phyloP scores from a whole-genome alignment of 345 rosid genomes.

The Eucalyptus camaldulensis region DNA sequence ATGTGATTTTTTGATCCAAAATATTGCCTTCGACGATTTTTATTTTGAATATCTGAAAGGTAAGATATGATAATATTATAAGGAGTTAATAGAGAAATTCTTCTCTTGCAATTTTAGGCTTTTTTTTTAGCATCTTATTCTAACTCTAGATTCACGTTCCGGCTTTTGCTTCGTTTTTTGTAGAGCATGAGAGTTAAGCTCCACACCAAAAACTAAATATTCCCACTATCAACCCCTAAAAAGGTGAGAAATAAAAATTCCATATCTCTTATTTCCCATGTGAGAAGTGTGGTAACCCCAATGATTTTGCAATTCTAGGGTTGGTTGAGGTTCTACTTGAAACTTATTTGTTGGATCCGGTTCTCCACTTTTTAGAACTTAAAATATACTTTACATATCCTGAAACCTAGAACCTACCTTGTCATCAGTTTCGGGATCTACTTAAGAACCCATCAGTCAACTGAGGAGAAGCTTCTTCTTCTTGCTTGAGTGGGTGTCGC shows the following conservation, averaged over 20 bases:
- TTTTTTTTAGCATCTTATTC: rapidly evolving
- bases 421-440: rapidly evolving
- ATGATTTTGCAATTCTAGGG: too few relatives aligned
- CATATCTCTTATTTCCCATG: rapidly evolving
- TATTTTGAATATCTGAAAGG: neutral
- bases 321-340: rapidly evolving
- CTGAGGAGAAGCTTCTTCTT: too few relatives aligned
- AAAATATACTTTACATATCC: rapidly evolving
- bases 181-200: too few relatives aligned
- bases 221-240: rapidly evolving
- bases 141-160: rapidly evolving
- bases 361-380: rapidly evolving
- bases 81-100: too few relatives aligned
- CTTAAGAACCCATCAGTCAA: too few relatives aligned
- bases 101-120: rapidly evolving
- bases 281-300: too few relatives aligned
- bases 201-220: too few relatives aligned
- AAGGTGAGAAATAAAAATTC: rapidly evolving
- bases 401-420: rapidly evolving
- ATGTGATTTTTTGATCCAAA: neutral
- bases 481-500: too few relatives aligned
- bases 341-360: rapidly evolving
- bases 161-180: rapidly evolving
- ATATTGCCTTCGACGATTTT: rapidly evolving
- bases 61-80: rapidly evolving